These are phyloP conservation scores for Fraxinus cuspidata DNA, from an alignment of 257 asterid species.

Conservation along the genomic window DNA sequence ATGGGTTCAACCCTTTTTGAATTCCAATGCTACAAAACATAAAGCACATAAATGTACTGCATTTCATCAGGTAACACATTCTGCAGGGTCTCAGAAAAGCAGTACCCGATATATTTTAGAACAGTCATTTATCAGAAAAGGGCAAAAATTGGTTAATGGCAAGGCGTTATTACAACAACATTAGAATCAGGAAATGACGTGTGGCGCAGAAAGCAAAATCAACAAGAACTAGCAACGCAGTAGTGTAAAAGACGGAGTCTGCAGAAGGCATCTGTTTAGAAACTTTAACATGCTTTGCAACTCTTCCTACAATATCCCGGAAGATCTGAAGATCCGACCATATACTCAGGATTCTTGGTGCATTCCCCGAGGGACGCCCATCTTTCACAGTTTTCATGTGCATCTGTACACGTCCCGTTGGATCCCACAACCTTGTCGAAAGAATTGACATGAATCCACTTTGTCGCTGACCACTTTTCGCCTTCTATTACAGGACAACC, in stretches of 20 bases:
- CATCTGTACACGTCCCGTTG: slow-evolving; percentile 53
- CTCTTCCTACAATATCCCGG: slow-evolving; percentile 90
- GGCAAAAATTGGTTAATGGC: slow-evolving; percentile 16
- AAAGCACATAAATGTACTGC: background rate
- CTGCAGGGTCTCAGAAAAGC: background rate
- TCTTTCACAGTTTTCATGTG: slow-evolving; percentile 60
- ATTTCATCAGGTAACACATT: background rate
- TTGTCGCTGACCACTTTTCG: slow-evolving; percentile 98
- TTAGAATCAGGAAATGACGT: slow-evolving; percentile 7
- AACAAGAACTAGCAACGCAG: slow-evolving; percentile 8
- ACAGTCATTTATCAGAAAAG: slow-evolving; percentile 17
- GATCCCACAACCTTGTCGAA: slow-evolving; percentile 64
- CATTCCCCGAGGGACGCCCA: slow-evolving; percentile 99
- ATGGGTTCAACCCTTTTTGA: background rate
- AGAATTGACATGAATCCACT: slow-evolving; percentile 91
- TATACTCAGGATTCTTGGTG: slow-evolving; percentile 82
- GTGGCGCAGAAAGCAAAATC: slow-evolving; percentile 10
- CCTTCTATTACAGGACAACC: slow-evolving; percentile 96
- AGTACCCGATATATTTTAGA: background rate
- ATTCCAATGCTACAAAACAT: background rate
- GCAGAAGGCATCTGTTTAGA: background rate
- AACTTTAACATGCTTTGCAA: slow-evolving; percentile 70
- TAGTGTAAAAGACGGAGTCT: background rate
- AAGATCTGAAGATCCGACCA: slow-evolving; percentile 79
- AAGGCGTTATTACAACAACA: slow-evolving; percentile 18